Evolutionary conservation across 2,329 filamentous ascomycete genomes (phyloP).

Genomic region (Dactylellina parvicollis): DNA sequence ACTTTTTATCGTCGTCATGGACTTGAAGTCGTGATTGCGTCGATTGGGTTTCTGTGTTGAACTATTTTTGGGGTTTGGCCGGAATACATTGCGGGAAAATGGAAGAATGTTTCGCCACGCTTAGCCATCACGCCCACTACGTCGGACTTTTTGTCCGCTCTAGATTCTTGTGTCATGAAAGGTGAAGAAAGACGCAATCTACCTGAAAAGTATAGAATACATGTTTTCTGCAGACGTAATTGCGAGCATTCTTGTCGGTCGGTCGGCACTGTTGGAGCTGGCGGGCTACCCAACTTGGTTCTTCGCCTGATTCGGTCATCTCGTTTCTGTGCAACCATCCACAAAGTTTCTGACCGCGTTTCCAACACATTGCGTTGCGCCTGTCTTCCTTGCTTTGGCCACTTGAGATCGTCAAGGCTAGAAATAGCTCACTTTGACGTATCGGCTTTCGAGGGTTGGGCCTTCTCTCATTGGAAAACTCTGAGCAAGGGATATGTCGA

Average conservation of each 20-base stretch:
- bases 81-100: neutral
- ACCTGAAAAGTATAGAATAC: too few relatives aligned
- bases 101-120: neutral
- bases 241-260: too few relatives aligned
- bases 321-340: neutral
- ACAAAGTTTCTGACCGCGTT: neutral
- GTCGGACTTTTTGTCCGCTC: too few relatives aligned
- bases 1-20: neutral
- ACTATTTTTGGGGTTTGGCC: constrained; percentile 6
- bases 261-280: too few relatives aligned
- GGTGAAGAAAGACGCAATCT: too few relatives aligned
- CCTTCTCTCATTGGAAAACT: too few relatives aligned
- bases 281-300: too few relatives aligned
- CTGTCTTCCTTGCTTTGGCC: neutral
- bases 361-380: neutral
- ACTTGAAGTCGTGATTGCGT: neutral
- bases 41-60: neutral
- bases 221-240: too few relatives aligned
- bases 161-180: too few relatives aligned
- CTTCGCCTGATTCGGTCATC: neutral
- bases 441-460: neutral
- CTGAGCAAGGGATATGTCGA: too few relatives aligned
- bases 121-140: neutral
- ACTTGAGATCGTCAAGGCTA: neutral
- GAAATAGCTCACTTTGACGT: neutral